Evolutionary conservation across 2,329 filamentous ascomycete genomes (phyloP), one percentile per base, ranked within the genome.

Genomic region (Cadophora gregata): DNA sequence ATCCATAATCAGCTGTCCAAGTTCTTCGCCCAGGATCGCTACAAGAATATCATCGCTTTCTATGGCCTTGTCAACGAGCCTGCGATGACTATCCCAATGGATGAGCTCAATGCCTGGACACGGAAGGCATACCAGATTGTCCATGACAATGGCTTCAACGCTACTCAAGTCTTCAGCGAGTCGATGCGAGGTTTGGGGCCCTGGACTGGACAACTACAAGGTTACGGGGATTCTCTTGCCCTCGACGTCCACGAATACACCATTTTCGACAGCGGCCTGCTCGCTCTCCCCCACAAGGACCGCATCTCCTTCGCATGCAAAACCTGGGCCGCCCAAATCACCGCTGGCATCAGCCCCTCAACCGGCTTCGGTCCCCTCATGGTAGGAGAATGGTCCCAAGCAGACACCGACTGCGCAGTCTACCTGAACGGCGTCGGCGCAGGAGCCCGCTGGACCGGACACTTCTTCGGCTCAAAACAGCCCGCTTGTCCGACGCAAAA

Each of bases 171-270:
- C 50, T 96, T 98, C 75, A 94, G 94, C 65, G 96, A 99, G 79
- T 96, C 96, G 33, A 98, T 99, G 83, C 88, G 96, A 80, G 95
- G 95, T 10, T 86, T 98, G 5, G 84, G 85, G 71, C 95, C 96
- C 75, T 99, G 96, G 96, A 89, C 97, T 77, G 93, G 92, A 50
- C 85, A 91, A 77, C 86, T 97, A 73, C 86, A 90, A 72, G 84
- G 85, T 21, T 86, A 91, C 75, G 84, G 90, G 55, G 86, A 89
- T 70, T 61, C 62, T 16, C 83, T 98, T 71, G 86, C 96, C 24
- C 87, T 99, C 27, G 96, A 99, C 79, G 95, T 96, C 45, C 96
- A 99, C 80, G 94, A 98, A 79, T 99, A 99, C 79, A 92, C 96
- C 76, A 97, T 97, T 79, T 99, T 98, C 85, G 97, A 98, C 83